These are phyloP conservation scores for Alternaria consortialis DNA, from an alignment of 2,329 filamentous ascomycete species.

Conservation along the genomic window DNA sequence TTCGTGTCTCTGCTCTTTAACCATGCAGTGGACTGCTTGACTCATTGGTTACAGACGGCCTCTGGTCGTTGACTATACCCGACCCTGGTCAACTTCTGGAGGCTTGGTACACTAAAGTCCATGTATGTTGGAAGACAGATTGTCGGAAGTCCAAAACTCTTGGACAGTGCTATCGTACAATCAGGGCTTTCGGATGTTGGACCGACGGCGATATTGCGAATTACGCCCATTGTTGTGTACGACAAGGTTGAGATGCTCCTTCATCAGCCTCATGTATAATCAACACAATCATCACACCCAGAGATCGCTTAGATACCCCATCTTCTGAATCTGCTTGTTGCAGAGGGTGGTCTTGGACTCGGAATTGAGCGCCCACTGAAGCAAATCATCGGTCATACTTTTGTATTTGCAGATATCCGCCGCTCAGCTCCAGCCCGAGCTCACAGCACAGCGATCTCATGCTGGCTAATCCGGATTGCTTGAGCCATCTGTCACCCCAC, in stretches of 20 bases:
- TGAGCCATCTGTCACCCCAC: constrained; percentile 25
- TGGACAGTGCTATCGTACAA: background rate
- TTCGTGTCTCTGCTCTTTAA: background rate
- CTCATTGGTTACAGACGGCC: background rate
- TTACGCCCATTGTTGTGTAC: background rate
- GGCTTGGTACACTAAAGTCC: background rate
- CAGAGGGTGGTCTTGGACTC: constrained; percentile 6
- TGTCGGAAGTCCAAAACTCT: background rate
- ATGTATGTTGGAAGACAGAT: background rate
- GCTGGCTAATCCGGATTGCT: constrained; percentile 13
- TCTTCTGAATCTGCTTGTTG: background rate
- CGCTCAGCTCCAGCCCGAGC: background rate
- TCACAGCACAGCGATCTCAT: background rate
- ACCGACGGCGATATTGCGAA: background rate
- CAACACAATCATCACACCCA: background rate
- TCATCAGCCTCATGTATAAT: constrained; percentile 4
- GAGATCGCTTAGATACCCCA: background rate
- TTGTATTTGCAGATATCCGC: background rate
- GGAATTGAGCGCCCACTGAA: constrained; percentile 1
- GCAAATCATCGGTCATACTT: background rate
- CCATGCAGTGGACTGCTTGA: background rate
- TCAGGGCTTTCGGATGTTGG: background rate
- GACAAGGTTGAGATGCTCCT: background rate
- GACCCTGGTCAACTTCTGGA: background rate
- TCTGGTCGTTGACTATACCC: background rate